Percentiles rank a stretch among this genome's conserved stretches.
phyloP scores from a whole-genome alignment of 352 stramenopile species.

The Globisporangium alternatum region DNA sequence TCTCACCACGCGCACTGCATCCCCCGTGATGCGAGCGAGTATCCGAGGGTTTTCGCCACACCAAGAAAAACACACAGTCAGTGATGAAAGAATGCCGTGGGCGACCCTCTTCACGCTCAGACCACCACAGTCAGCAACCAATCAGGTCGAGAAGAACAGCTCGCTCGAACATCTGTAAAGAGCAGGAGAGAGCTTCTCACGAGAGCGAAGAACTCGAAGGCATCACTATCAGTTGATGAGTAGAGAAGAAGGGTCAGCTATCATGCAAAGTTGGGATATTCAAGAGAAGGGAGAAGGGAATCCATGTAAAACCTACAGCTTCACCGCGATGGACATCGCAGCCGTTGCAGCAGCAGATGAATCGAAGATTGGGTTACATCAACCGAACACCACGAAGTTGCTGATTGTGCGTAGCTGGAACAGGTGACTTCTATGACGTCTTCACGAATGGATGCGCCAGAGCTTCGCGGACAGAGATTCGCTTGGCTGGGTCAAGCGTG shows the following conservation, averaged over 20 bases:
- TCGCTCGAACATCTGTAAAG: neutral
- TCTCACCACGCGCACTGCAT: no score
- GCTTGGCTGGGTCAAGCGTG: conserved; percentile 73
- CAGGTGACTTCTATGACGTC: conserved; percentile 5
- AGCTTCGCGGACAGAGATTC: conserved; percentile 70
- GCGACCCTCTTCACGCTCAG: neutral
- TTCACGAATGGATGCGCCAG: conserved; percentile 83
- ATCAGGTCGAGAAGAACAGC: neutral
- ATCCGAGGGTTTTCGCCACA: no score
- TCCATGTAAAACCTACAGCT: conserved; percentile 14
- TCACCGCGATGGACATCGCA: conserved; percentile 8
- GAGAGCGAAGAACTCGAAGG: conserved; percentile 4
- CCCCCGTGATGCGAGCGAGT: no score
- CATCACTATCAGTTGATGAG: conserved; percentile 6
- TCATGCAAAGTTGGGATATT: conserved; percentile 11
- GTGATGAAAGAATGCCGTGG: no score
- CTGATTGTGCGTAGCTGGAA: neutral
- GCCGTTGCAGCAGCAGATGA: neutral
- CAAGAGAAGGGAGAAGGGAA: neutral
- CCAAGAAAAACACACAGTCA: no score
- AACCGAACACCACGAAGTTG: neutral
- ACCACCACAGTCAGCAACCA: neutral
- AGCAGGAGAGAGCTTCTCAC: neutral
- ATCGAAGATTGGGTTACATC: no score
- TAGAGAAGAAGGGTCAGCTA: conserved; percentile 13